phyloP scores from a whole-genome alignment of 73 alveolate genomes.

The Stentor coeruleus region DNA sequence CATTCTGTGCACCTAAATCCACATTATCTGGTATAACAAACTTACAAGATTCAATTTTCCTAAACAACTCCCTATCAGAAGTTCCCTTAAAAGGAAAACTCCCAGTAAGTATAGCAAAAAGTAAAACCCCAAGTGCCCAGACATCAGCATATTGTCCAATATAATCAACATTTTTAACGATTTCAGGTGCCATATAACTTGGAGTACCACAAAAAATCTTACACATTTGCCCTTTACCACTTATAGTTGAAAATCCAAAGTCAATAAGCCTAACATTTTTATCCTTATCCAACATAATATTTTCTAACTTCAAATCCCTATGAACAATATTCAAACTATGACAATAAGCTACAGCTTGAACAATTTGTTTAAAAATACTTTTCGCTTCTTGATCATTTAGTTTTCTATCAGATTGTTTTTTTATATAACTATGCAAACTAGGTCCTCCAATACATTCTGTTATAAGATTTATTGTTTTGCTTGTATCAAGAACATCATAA shows the following conservation, averaged over 20 bases:
- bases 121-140: constrained; percentile 53
- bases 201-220: constrained; percentile 83
- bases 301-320: constrained; percentile 50
- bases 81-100: constrained; percentile 47
- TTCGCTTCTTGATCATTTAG: constrained; percentile 43
- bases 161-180: constrained; percentile 43
- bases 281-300: constrained; percentile 39
- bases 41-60: too few species aligned
- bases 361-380: constrained; percentile 35
- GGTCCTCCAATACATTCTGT: constrained; percentile 64
- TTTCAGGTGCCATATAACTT: constrained; percentile 94
- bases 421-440: constrained; percentile 53
- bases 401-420: constrained; percentile 40
- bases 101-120: constrained; percentile 45
- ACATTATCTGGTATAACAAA: too few species aligned
- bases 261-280: constrained; percentile 38
- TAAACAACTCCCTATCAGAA: too few species aligned
- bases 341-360: constrained; percentile 46
- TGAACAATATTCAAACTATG: constrained; percentile 48
- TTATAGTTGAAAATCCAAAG: constrained; percentile 45
- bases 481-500: constrained; percentile 54
- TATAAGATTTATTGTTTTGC: constrained; percentile 50
- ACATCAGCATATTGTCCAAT: constrained; percentile 51
- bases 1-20: too few species aligned
- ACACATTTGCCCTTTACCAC: constrained; percentile 40